A percentile compares a stretch with the other conserved stretches of the same genome.
Conservation (phyloP, 208 protist species). For the Trypanosoma conorhini region DNA sequence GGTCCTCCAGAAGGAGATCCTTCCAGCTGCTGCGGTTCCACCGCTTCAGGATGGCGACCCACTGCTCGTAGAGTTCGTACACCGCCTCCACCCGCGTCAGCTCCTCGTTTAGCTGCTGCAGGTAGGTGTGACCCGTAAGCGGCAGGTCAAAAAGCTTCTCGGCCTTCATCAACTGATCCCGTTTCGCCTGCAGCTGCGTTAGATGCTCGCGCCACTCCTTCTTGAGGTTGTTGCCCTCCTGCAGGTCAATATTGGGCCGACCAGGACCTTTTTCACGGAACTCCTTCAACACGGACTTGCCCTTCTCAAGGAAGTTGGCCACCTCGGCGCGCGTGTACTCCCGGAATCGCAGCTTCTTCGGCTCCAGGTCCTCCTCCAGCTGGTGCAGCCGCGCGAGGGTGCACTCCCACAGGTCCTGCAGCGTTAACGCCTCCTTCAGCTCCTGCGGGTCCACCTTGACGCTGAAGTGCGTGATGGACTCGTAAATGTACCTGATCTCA, state of each 20-base stretch:
- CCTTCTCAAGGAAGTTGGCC: slow-evolving; percentile 61
- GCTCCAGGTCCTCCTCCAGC: slow-evolving; percentile 81
- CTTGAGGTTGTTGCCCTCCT: slow-evolving; percentile 90
- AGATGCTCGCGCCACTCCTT: slow-evolving; percentile 86
- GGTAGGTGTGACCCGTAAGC: slow-evolving; percentile 91
- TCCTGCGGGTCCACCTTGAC: slow-evolving; percentile 85
- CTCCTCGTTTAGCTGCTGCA: slow-evolving; percentile 92
- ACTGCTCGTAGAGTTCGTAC: slow-evolving; percentile 95
- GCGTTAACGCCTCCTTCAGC: slow-evolving; percentile 64
- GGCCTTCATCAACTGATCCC: slow-evolving; percentile 94
- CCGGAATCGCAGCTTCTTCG: slow-evolving; percentile 95
- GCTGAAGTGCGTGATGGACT: slow-evolving; percentile 93
- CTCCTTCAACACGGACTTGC: slow-evolving; percentile 54
- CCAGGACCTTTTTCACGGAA: slow-evolving; percentile 89
- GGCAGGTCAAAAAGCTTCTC: slow-evolving; percentile 97
- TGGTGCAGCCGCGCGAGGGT: slow-evolving; percentile 79
- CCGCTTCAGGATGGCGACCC: slow-evolving; percentile 84
- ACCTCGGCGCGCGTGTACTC: slow-evolving; percentile 93
- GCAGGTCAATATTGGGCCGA: slow-evolving; percentile 82
- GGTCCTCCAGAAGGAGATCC: slow-evolving; percentile 95
- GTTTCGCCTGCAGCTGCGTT: slow-evolving; percentile 59
- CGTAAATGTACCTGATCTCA: slow-evolving; percentile 96
- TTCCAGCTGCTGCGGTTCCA: slow-evolving; percentile 98
- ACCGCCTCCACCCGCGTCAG: slow-evolving; percentile 90
- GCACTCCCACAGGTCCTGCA: slow-evolving; percentile 85